A percentile compares a stretch with the other conserved stretches of the same genome.
These are phyloP conservation scores for Boletus sp. DNA, from an alignment of 1,284 basidiomycete genomes.

Conservation along the genomic window DNA sequence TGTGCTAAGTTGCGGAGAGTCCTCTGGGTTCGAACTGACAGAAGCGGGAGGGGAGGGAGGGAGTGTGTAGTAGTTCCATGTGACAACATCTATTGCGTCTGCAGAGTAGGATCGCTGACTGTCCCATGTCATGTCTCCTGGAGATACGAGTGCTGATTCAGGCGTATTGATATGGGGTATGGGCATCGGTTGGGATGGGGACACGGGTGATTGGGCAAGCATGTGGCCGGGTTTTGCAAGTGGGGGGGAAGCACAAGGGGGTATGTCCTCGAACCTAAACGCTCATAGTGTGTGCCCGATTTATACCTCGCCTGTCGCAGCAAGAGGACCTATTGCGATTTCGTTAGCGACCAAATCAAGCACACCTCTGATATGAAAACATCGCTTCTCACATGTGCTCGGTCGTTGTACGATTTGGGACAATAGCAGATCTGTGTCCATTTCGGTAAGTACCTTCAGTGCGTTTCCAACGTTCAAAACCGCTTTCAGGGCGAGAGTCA, in stretches of 20 bases:
- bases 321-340: conserved; percentile 25
- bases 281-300: conserved; percentile 23
- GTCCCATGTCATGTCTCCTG: conserved; percentile 45
- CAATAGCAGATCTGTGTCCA: conserved; percentile 28
- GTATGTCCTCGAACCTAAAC: conserved; percentile 22
- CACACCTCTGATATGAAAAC: conserved; percentile 33
- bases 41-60: conserved; percentile 52
- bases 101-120: conserved; percentile 39
- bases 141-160: conserved; percentile 50
- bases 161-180: conserved; percentile 54
- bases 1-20: conserved; percentile 45
- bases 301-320: conserved; percentile 33
- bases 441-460: conserved; percentile 21
- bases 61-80: conserved; percentile 45
- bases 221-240: conserved; percentile 10
- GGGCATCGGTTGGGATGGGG: conserved; percentile 39
- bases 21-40: conserved; percentile 39
- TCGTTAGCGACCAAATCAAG: conserved; percentile 34
- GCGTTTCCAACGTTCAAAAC: conserved; percentile 18
- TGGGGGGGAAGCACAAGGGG: conserved; percentile 16
- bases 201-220: conserved; percentile 24
- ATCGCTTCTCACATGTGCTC: conserved; percentile 33
- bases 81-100: conserved; percentile 38
- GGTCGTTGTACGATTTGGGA: conserved; percentile 28
- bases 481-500: conserved; percentile 19